Conservation (phyloP, 164 flowering plant genomes). For the Kingdonia uniflora region DNA sequence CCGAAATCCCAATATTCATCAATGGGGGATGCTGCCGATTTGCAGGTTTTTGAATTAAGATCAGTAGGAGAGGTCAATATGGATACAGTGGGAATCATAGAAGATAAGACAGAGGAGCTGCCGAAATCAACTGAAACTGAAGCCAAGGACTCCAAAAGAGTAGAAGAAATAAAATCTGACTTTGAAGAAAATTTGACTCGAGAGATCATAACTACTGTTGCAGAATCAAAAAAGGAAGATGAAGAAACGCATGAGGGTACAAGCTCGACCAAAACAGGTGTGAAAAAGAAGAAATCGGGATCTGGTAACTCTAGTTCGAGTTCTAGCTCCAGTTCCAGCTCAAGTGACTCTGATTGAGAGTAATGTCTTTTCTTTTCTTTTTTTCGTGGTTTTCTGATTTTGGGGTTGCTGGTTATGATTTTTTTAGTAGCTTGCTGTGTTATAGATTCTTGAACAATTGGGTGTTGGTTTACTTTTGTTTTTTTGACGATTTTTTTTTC, state of each 20-base stretch:
- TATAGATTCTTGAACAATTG: too few species aligned
- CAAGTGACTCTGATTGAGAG: slow-evolving; percentile 37
- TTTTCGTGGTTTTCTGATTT: too few species aligned
- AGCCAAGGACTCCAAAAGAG: neutral
- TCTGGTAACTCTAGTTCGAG: slow-evolving; percentile 20
- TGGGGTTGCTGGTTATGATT: too few species aligned
- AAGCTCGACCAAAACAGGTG: slow-evolving; percentile 5
- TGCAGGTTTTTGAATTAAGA: slow-evolving; percentile 21
- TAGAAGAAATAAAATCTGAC: neutral
- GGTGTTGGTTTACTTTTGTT: too few species aligned
- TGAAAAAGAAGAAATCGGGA: slow-evolving; percentile 12
- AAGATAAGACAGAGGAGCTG: slow-evolving; percentile 7
- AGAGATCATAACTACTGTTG: slow-evolving; percentile 9
- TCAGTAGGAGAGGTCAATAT: slow-evolving; percentile 19
- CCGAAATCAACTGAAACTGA: slow-evolving; percentile 1
- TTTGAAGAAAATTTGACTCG: neutral
- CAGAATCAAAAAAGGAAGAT: slow-evolving; percentile 7
- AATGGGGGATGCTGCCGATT: slow-evolving; percentile 8
- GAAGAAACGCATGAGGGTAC: slow-evolving; percentile 12
- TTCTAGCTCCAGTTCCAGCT: slow-evolving; percentile 39
- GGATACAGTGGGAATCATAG: slow-evolving; percentile 17
- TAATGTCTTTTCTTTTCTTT: too few species aligned
- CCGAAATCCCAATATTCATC: slow-evolving; percentile 7
- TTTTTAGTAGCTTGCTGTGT: too few species aligned
- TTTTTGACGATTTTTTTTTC: too few species aligned